These are phyloP conservation scores for Sicyos edulis DNA, from an alignment of 306 rosid species.

Conservation along the genomic window DNA sequence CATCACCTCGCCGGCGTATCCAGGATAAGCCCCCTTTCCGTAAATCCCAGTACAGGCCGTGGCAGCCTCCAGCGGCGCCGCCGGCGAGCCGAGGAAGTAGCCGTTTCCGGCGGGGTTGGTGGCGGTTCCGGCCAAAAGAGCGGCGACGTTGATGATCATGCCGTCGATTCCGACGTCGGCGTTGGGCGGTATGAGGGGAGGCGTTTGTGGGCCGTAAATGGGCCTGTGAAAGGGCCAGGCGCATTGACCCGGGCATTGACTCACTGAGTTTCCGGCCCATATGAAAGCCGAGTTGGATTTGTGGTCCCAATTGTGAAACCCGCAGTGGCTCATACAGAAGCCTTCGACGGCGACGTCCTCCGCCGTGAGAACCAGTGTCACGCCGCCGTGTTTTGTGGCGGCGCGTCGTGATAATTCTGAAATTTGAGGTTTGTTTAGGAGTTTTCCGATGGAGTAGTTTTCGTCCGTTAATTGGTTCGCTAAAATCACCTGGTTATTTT, in stretches of 20 bases:
- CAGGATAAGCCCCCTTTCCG: no score
- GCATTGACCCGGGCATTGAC: conserved; percentile 38
- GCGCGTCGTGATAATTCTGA: conserved; percentile 19
- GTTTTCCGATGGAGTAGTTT: conserved; percentile 28
- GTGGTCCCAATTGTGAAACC: conserved; percentile 26
- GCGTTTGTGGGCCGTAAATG: conserved; percentile 36
- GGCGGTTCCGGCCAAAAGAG: conserved; percentile 36
- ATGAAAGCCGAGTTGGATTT: conserved; percentile 14
- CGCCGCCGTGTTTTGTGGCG: conserved; percentile 9
- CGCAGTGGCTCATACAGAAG: conserved; percentile 37
- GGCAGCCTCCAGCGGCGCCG: conserved; percentile 28
- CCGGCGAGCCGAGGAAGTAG: conserved; percentile 24
- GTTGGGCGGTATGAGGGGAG: conserved; percentile 31
- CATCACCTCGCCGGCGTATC: no score
- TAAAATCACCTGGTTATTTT: conserved; percentile 11
- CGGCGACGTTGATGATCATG: conserved; percentile 35
- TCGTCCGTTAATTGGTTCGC: conserved; percentile 21
- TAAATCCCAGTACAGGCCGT: conserved; percentile 24
- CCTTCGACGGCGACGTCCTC: conserved; percentile 34
- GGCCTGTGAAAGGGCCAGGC: conserved; percentile 40
- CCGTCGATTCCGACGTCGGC: conserved; percentile 37
- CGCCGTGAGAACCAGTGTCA: conserved; percentile 28
- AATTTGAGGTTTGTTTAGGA: conserved; percentile 19
- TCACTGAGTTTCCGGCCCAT: conserved; percentile 36
- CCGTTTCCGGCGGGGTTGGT: conserved; percentile 34